Evolutionary conservation across 1,284 basidiomycete genomes (phyloP).

Genomic region (Malassezia equina): DNA sequence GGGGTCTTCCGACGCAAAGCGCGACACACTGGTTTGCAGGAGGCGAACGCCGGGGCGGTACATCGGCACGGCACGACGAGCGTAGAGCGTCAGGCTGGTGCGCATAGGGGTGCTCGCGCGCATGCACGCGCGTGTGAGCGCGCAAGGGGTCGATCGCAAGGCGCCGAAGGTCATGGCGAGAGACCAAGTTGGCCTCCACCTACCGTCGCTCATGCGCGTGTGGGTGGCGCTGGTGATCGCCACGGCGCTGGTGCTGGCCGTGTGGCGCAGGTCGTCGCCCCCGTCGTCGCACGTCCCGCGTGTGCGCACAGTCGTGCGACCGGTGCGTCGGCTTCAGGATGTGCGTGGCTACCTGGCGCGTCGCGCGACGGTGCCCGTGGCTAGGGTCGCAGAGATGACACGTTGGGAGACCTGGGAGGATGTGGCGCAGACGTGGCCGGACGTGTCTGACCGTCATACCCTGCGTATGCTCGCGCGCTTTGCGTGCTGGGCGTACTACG

Average conservation of each 20-base stretch:
- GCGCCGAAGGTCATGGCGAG: not conserved
- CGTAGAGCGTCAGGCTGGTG: not conserved
- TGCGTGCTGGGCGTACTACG: constrained; percentile 74
- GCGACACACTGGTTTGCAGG: not conserved
- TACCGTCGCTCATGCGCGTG: not conserved
- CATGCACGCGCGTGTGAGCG: no score
- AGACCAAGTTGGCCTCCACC: not conserved
- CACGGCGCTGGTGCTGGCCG: not conserved
- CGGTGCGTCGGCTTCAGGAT: constrained; percentile 8
- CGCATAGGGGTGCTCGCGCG: not conserved
- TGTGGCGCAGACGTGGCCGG: constrained; percentile 52
- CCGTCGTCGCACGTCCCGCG: not conserved
- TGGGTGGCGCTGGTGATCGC: not conserved
- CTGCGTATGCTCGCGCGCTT: constrained; percentile 81
- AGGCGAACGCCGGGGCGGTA: not conserved
- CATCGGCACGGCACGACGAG: not conserved
- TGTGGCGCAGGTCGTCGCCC: not conserved
- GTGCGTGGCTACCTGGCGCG: constrained; percentile 4
- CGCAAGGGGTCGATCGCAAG: not conserved
- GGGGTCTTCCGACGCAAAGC: constrained; percentile 10
- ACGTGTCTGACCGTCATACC: constrained; percentile 66
- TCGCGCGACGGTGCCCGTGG: constrained; percentile 9
- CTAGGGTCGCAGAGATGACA: constrained; percentile 5
- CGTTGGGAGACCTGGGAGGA: constrained; percentile 50
- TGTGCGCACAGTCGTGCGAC: not conserved